A percentile compares a stretch with the other conserved stretches of the same genome.
phyloP scores from a whole-genome alignment of 495 filamentous ascomycete genomes.

The Pseudevernia furfuracea region DNA sequence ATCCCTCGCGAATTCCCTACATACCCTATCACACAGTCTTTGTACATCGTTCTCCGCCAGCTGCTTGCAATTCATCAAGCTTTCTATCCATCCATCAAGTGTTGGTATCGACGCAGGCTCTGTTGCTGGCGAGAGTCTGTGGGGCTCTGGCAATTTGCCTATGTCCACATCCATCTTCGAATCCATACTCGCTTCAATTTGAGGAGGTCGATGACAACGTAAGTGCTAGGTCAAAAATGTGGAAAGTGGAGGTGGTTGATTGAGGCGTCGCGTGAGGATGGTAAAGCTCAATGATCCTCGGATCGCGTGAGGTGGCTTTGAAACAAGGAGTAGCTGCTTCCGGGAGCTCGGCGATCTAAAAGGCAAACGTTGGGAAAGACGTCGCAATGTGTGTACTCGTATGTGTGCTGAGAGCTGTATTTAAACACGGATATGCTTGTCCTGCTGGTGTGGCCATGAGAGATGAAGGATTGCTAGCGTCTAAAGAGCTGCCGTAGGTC shows the following conservation, averaged over 20 bases:
- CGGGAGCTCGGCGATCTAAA: neutral
- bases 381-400: neutral
- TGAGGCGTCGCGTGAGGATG: slow-evolving; percentile 2
- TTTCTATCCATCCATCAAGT: slow-evolving; percentile 97
- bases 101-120: slow-evolving; percentile 88
- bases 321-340: neutral
- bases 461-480: neutral
- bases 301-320: neutral
- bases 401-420: neutral
- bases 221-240: neutral
- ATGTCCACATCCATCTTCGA: slow-evolving; percentile 93
- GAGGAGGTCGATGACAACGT: neutral
- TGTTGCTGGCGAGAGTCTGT: slow-evolving; percentile 59
- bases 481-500: neutral
- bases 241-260: neutral
- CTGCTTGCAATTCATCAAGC: slow-evolving; percentile 97
- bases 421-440: neutral
- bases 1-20: slow-evolving; percentile 27
- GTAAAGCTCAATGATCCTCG: neutral
- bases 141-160: slow-evolving; percentile 74
- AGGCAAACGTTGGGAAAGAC: neutral
- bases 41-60: slow-evolving; percentile 90
- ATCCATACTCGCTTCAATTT: slow-evolving; percentile 57
- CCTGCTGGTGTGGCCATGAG: neutral
- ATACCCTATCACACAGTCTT: slow-evolving; percentile 92